Evolutionary conservation across 495 filamentous ascomycete genomes (phyloP), one percentile per base, ranked within the genome.

Genomic region (Haplographium delicatum): DNA sequence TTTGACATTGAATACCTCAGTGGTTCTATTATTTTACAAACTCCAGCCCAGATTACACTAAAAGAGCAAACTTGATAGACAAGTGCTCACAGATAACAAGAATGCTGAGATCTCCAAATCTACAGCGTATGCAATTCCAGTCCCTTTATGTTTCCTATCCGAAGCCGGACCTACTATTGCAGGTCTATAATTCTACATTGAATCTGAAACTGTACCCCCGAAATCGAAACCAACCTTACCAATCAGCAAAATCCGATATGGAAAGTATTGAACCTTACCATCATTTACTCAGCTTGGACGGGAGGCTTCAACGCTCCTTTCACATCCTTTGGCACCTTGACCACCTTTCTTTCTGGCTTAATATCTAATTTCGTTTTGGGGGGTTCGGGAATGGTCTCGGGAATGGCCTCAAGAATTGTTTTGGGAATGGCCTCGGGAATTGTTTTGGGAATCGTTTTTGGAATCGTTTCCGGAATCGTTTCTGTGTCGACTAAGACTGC

Each of bases 231-330:
- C 40, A n/a, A 23, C 11, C 15, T 16, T 15, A 23, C 13, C 19
- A 25, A 44, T 7, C 15, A 18, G 35, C n/a, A 39, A 39, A 39
- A 39, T n/a, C n/a, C n/a, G n/a, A n/a, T n/a, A n/a, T n/a, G n/a
- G n/a, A n/a, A n/a, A n/a, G n/a, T 27, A 19, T 42, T 65, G 64
- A 41, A 60, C 53, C 39, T 60, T 58, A 40, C n/a, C n/a, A n/a
- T n/a, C n/a, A n/a, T n/a, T n/a, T n/a, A n/a, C n/a, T 63, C 58
- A 20, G 53, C 47, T 43, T 59, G 63, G 6, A 64, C 54, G 33
- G 42, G 61, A 15, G 42, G 54, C 44, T 56, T 44, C 42, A 18
- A 35, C 8, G 34, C 44, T n/a, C 4, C 4, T 38, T 43, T 51
- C 22, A 30, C 19, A 39, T 68, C 41, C 15, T 47, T 23, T 34